phyloP scores from a whole-genome alignment of 257 asterid species.

The Plectranthus barbatus region DNA sequence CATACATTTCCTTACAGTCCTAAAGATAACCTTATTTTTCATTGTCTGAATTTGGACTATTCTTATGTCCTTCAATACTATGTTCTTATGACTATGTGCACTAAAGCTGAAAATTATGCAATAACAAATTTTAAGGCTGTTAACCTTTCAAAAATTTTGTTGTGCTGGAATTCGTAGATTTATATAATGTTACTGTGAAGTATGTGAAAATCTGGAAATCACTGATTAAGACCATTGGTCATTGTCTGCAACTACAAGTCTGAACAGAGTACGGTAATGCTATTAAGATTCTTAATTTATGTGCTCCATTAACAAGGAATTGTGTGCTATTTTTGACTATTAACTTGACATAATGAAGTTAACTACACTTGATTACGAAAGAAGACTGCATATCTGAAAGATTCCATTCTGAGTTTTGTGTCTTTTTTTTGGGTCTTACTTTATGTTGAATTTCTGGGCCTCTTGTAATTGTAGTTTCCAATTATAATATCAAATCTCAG shows the following conservation, averaged over 20 bases:
- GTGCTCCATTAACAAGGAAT: neutral
- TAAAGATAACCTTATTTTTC: neutral
- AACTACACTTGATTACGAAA: too few relatives aligned
- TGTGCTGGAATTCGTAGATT: neutral
- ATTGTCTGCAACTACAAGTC: neutral
- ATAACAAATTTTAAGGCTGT: neutral
- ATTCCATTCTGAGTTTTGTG: too few relatives aligned
- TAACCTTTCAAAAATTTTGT: neutral
- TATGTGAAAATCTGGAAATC: neutral
- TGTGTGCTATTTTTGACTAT: too few relatives aligned
- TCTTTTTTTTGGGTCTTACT: neutral
- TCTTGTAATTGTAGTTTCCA: neutral
- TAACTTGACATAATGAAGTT: too few relatives aligned
- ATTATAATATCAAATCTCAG: neutral
- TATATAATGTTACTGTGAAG: neutral
- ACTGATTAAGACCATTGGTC: neutral
- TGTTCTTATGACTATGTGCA: neutral
- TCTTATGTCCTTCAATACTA: neutral
- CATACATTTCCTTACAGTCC: neutral
- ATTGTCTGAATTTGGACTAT: neutral
- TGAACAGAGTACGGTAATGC: constrained; percentile 1
- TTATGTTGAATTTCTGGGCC: neutral
- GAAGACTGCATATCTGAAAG: too few relatives aligned
- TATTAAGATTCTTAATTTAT: neutral
- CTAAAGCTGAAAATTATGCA: neutral